phyloP scores from a whole-genome alignment of 345 rosid genomes.

The Theobroma cacao region DNA sequence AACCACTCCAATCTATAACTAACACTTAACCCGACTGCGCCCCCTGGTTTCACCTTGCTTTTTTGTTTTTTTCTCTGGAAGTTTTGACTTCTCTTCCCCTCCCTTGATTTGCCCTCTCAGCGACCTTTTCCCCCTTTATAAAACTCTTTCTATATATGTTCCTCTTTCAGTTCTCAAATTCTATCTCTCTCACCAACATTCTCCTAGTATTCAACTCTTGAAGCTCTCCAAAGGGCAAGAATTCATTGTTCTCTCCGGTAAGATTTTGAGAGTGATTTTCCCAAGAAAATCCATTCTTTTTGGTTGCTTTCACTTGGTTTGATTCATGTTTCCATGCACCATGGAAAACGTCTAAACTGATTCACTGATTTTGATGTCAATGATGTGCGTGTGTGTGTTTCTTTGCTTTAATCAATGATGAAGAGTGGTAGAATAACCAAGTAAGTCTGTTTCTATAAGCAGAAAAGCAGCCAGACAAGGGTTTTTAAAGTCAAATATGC shows the following conservation, averaged over 20 bases:
- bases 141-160: not conserved
- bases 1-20: conserved; percentile 17
- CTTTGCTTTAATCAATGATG: not conserved
- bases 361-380: not conserved
- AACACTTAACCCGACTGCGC: conserved; percentile 21
- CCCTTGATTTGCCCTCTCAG: not conserved
- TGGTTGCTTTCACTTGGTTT: not conserved
- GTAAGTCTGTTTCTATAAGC: not conserved
- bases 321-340: not conserved
- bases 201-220: not conserved
- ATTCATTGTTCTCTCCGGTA: not conserved
- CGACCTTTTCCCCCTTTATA: not conserved
- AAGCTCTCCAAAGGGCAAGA: not conserved
- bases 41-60: conserved; percentile 33
- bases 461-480: not conserved
- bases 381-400: no score
- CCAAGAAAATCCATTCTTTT: not conserved
- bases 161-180: not conserved
- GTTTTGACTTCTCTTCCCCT: conserved; percentile 11
- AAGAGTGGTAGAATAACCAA: not conserved
- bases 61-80: not conserved
- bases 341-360: not conserved
- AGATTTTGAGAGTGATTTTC: not conserved
- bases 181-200: not conserved
- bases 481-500: not conserved